Evolutionary conservation across 192 early-diverging fungal species (phyloP).

Genomic region (Coemansia sp.): DNA sequence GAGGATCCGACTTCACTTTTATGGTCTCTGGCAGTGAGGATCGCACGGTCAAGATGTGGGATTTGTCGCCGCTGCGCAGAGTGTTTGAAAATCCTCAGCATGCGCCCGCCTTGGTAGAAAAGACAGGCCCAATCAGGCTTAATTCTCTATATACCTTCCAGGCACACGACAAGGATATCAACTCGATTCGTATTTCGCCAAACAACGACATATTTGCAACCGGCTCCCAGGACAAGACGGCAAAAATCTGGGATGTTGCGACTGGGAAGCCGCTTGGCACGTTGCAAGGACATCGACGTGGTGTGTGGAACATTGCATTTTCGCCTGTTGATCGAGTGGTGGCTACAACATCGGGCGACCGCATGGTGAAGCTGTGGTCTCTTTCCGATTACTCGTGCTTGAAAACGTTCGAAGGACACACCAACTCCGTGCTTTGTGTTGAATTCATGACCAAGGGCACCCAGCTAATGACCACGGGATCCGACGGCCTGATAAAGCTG

Average conservation of each 20-base stretch:
- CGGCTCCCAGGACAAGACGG: slow-evolving; percentile 92
- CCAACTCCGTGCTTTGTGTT: slow-evolving; percentile 89
- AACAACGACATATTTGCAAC: slow-evolving; percentile 92
- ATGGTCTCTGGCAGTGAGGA: slow-evolving; percentile 89
- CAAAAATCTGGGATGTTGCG: slow-evolving; percentile 86
- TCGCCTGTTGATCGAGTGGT: slow-evolving; percentile 95
- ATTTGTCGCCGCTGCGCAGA: slow-evolving; percentile 59
- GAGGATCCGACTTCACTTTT: slow-evolving; percentile 59
- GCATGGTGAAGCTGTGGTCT: slow-evolving; percentile 94
- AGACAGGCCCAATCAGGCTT: slow-evolving; percentile 32
- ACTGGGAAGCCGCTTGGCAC: slow-evolving; percentile 77
- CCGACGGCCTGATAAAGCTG: slow-evolving; percentile 93
- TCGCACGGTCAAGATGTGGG: slow-evolving; percentile 95
- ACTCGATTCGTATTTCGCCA: slow-evolving; percentile 85
- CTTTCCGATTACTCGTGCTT: slow-evolving; percentile 85
- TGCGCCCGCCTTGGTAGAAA: slow-evolving; percentile 3
- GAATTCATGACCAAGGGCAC: slow-evolving; percentile 82
- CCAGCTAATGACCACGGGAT: slow-evolving; percentile 84
- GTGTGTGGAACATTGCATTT: slow-evolving; percentile 92
- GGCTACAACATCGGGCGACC: slow-evolving; percentile 89
- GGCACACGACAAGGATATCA: slow-evolving; percentile 97
- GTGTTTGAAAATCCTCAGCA: slow-evolving; percentile 23
- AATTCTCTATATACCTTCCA: slow-evolving; percentile 80
- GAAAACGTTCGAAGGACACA: slow-evolving; percentile 96
- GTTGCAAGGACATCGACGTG: slow-evolving; percentile 89